Conservation (phyloP, 331 rosid species). For the Quercus lobata region DNA sequence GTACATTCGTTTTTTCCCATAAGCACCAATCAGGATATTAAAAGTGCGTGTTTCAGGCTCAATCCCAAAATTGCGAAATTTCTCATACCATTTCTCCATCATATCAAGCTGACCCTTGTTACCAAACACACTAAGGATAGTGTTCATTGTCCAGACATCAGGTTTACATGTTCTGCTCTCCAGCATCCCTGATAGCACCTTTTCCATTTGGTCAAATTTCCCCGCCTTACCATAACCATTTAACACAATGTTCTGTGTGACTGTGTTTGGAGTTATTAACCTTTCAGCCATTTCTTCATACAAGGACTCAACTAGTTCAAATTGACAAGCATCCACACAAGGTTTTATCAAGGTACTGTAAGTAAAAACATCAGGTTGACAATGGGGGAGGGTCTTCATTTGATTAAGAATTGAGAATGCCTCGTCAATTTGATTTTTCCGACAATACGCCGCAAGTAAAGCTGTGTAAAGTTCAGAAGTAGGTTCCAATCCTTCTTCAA, state of each 20-base stretch:
- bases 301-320: constrained; percentile 66
- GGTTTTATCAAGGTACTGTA: constrained; percentile 80
- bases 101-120: constrained; percentile 78
- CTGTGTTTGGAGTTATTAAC: constrained; percentile 66
- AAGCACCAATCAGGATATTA: constrained; percentile 86
- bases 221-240: constrained; percentile 92
- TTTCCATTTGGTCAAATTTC: constrained; percentile 88
- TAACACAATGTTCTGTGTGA: constrained; percentile 90
- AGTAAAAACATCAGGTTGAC: constrained; percentile 96
- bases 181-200: constrained; percentile 79
- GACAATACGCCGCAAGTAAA: constrained; percentile 72
- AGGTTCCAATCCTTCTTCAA: constrained; percentile 73
- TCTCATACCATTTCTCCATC: constrained; percentile 98
- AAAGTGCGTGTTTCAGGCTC: constrained; percentile 96
- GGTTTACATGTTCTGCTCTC: constrained; percentile 75
- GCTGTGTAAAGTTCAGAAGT: constrained; percentile 82
- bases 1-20: constrained; percentile 87
- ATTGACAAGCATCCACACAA: constrained; percentile 66
- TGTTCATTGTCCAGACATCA: constrained; percentile 98
- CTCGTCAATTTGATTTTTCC: constrained; percentile 64
- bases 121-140: constrained; percentile 81
- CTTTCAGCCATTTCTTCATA: constrained; percentile 78
- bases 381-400: constrained; percentile 77
- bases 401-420: constrained; percentile 61
- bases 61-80: constrained; percentile 80